Base-by-base conservation (phyloP, 148 eudicot species). In the Vaccinium darrowii region DNA sequence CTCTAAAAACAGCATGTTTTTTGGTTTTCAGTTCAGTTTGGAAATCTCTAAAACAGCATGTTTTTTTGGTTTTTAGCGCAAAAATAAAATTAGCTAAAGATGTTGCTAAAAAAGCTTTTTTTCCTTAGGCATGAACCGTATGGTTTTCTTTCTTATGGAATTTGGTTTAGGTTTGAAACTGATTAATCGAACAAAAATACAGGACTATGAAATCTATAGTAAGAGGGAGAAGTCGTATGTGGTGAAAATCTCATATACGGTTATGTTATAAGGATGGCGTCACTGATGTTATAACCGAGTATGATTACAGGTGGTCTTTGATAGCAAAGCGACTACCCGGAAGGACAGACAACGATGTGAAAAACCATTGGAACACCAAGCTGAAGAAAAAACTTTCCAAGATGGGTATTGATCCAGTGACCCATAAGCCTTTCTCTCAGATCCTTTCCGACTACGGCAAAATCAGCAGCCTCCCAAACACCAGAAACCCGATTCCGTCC, bases 301-400 rank as follows among this genome's bases (percentile, higher is more conserved):
- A 27, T 27, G 39, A 27, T 27, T 9, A 4, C 25, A 79, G 82
- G 89, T 97, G 98, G 99, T 97, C 99, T 30, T 81, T 97, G 27
- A 97, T 97, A 79, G 99, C 99, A 11, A 88, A 91, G 85, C 67
- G 9, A 18, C 82, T 79, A 8, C 82, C 69, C 1, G 82, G 82
- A 57, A 79, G 82, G 25, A 79, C 82, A 57, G 82, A 79, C 67
- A 79, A 79, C 18, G 82, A 79, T 76, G 80, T 76, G 52, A 96
- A 96, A 87, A 96, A 94, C 86, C 91, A 94, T 88, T 96, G 98
- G 99, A 96, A 94, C 88, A 94, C 99, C 0, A 96, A 96, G 83
- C 93, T 96, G 30, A 94, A 92, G 85, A 96, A 96, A 90, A 96
- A 93, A 90, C 97, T 96, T 0, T 57, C 84, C 30, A 93, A 93